A percentile compares a stretch with the other conserved stretches of the same genome.
Conservation (phyloP, 2,329 filamentous ascomycete species). For the Dactylellina sp. region DNA sequence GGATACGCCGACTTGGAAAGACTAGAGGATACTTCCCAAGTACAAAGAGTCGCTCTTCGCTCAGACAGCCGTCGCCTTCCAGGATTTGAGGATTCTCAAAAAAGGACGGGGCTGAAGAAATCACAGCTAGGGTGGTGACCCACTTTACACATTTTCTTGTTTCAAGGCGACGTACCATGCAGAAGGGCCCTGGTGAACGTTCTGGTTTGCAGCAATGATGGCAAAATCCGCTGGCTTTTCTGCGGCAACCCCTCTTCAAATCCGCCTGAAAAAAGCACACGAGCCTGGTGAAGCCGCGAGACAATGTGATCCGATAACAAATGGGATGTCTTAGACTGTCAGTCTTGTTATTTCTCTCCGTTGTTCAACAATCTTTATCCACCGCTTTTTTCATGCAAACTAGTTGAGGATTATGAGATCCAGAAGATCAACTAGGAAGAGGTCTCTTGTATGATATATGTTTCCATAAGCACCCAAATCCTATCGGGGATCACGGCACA, state of each 20-base stretch:
- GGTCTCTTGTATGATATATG: not conserved
- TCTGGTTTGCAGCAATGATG: conserved; percentile 16
- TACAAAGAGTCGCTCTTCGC: no score
- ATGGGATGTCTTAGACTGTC: no score
- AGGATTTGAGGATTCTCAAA: not conserved
- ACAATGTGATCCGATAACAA: no score
- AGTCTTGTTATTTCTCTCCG: no score
- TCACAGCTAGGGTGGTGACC: not conserved
- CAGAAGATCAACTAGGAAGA: no score
- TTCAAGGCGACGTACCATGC: not conserved
- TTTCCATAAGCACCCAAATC: not conserved
- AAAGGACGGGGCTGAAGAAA: not conserved
- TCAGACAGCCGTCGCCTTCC: not conserved
- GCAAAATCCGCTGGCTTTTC: not conserved
- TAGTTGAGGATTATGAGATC: no score
- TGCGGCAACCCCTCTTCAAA: conserved; percentile 1
- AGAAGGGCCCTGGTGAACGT: not conserved
- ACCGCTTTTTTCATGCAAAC: no score
- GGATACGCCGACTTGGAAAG: no score
- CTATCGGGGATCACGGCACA: not conserved
- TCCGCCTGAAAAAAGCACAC: not conserved
- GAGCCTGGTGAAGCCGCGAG: not conserved
- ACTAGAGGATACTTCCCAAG: no score
- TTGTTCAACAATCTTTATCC: no score
- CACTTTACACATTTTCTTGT: not conserved